phyloP scores from a whole-genome alignment of 257 asterid genomes.

The Primulina tabacum region DNA sequence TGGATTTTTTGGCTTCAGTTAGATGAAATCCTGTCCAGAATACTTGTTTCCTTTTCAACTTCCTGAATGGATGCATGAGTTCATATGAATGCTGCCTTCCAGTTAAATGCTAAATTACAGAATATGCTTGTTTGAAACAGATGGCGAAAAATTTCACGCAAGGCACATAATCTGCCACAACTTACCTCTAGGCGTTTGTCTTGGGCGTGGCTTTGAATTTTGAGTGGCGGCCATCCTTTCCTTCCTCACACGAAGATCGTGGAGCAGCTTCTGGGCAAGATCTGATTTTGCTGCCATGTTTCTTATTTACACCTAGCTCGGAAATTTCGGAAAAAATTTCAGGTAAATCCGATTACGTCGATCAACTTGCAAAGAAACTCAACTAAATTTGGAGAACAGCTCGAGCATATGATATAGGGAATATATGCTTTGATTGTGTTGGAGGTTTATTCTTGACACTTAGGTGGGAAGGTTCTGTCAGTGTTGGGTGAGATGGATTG shows the following conservation, averaged over 20 bases:
- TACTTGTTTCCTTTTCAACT: too few relatives aligned
- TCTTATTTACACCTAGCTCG: not conserved
- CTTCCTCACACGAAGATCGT: constrained; percentile 71
- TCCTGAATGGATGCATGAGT: too few relatives aligned
- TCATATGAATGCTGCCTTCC: too few relatives aligned
- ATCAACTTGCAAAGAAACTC: not conserved
- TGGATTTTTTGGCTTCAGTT: not conserved
- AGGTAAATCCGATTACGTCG: not conserved
- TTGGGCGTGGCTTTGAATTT: constrained; percentile 37
- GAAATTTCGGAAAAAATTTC: not conserved
- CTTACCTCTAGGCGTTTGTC: constrained; percentile 57
- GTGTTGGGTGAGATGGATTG: constrained; percentile 41
- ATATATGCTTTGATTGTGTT: not conserved
- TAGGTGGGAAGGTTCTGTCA: constrained; percentile 42
- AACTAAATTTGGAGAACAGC: too few relatives aligned
- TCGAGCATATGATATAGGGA: not conserved
- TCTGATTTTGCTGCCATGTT: constrained; percentile 63
- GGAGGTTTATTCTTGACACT: constrained; percentile 24
- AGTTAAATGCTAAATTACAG: not conserved
- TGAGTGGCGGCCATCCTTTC: constrained; percentile 60
- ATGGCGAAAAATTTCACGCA: too few relatives aligned
- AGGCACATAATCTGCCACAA: not conserved
- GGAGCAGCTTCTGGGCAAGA: constrained; percentile 84
- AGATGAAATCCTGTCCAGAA: too few relatives aligned
- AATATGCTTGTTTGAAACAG: not conserved